Conservation (phyloP, 768 basidiomycete genomes). For the Psilocybe cyanescens region DNA sequence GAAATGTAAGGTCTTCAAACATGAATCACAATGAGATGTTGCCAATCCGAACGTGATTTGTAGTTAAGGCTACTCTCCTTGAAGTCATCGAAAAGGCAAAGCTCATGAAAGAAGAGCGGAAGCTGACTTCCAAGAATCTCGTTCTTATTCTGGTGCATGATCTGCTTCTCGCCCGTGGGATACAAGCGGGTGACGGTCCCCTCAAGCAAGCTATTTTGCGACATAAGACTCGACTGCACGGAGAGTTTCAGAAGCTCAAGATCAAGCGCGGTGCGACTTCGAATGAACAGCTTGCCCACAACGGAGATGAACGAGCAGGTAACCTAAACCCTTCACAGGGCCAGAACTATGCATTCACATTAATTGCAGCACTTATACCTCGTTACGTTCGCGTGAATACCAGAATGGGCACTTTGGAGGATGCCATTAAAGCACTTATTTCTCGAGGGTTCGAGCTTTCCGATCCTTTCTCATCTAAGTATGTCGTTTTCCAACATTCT, state of each 20-base stretch:
- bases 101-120: constrained; percentile 76
- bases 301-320: constrained; percentile 70
- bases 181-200: constrained; percentile 90
- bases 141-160: constrained; percentile 92
- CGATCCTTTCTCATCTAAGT: constrained; percentile 60
- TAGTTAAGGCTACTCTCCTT: constrained; percentile 79
- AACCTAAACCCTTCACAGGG: constrained; percentile 11
- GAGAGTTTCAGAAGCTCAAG: constrained; percentile 86
- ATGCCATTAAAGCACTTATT: constrained; percentile 62
- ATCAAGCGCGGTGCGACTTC: constrained; percentile 72
- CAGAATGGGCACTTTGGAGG: constrained; percentile 63
- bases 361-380: constrained; percentile 64
- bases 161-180: constrained; percentile 78
- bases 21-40: constrained; percentile 9
- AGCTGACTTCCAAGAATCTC: constrained; percentile 75
- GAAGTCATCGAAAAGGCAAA: constrained; percentile 72
- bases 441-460: constrained; percentile 58
- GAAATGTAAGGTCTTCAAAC: constrained; percentile 70
- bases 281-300: constrained; percentile 65
- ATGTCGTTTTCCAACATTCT: constrained; percentile 17
- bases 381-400: constrained; percentile 89
- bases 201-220: constrained; percentile 86
- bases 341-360: constrained; percentile 10
- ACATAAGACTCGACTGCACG: constrained; percentile 87
- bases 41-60: constrained; percentile 17